phyloP scores from a whole-genome alignment of 257 asterid species.

The Fraxinus anomala region DNA sequence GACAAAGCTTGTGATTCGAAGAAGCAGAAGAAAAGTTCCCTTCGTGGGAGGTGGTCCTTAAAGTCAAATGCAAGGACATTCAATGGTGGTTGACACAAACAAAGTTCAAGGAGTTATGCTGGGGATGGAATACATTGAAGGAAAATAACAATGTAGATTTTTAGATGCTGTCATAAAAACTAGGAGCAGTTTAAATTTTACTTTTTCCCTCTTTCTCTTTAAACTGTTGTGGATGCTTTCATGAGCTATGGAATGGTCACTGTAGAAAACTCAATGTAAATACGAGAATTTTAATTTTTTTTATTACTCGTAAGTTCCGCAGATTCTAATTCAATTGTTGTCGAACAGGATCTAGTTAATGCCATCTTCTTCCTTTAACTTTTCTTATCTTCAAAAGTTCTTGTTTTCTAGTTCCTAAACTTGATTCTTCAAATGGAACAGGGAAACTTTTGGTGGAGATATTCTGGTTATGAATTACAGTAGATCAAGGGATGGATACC shows the following conservation, averaged over 20 bases:
- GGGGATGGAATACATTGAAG: neutral
- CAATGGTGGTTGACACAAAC: neutral
- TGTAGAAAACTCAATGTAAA: neutral
- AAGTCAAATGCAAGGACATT: neutral
- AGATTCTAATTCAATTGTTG: neutral
- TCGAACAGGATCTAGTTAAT: neutral
- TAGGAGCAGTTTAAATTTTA: neutral
- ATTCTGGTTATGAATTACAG: slow-evolving; percentile 17
- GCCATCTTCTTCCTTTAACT: neutral
- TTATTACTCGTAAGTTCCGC: neutral
- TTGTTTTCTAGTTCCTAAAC: neutral
- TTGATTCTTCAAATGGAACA: neutral
- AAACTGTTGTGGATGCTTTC: neutral
- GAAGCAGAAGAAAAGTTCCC: neutral
- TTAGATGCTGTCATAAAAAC: neutral
- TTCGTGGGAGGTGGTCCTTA: neutral
- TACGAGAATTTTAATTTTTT: neutral
- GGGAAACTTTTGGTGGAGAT: slow-evolving; percentile 18
- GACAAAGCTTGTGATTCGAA: neutral
- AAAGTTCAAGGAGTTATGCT: neutral
- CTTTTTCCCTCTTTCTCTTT: neutral
- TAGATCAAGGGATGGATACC: slow-evolving; percentile 43
- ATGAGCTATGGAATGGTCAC: neutral
- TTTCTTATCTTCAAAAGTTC: neutral
- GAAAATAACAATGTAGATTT: neutral